A percentile compares a stretch with the other conserved stretches of the same genome.
Conservation (phyloP, 345 rosid species). For the Turritis glabra region DNA sequence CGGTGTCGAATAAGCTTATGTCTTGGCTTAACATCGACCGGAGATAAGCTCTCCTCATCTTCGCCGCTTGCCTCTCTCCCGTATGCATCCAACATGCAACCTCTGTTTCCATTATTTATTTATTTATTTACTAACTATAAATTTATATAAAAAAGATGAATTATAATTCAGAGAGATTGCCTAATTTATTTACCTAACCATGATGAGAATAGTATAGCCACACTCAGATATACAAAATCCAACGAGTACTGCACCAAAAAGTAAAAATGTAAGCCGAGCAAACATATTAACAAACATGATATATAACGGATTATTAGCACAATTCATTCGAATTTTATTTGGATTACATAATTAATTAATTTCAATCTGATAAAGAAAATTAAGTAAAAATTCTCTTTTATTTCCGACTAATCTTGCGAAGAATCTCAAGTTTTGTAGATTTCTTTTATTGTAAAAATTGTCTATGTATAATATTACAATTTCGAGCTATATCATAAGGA, state of each 20-base stretch:
- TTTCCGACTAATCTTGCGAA: background rate
- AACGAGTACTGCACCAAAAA: constrained; percentile 73
- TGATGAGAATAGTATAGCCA: constrained; percentile 82
- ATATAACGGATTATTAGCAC: background rate
- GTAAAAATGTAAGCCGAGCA: background rate
- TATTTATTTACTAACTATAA: too few relatives aligned
- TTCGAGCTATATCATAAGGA: background rate
- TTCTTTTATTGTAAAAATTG: too few relatives aligned
- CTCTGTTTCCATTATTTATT: constrained; percentile 48
- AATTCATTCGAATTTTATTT: background rate
- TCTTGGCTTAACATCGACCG: constrained; percentile 88
- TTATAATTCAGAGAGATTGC: background rate
- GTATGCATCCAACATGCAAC: constrained; percentile 99
- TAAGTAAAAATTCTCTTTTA: background rate
- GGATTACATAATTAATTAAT: background rate
- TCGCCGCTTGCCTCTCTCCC: constrained; percentile 93
- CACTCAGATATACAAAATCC: constrained; percentile 94
- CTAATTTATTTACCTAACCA: constrained; percentile 69
- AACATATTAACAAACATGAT: background rate
- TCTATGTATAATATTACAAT: too few relatives aligned
- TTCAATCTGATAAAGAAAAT: background rate
- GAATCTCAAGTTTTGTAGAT: background rate
- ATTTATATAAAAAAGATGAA: background rate
- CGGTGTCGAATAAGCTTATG: constrained; percentile 84
- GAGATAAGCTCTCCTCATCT: constrained; percentile 91